Evolutionary conservation across 2,329 filamentous ascomycete species (phyloP), one percentile per base, ranked within the genome.

Genomic region (Leptodontidium sp.): DNA sequence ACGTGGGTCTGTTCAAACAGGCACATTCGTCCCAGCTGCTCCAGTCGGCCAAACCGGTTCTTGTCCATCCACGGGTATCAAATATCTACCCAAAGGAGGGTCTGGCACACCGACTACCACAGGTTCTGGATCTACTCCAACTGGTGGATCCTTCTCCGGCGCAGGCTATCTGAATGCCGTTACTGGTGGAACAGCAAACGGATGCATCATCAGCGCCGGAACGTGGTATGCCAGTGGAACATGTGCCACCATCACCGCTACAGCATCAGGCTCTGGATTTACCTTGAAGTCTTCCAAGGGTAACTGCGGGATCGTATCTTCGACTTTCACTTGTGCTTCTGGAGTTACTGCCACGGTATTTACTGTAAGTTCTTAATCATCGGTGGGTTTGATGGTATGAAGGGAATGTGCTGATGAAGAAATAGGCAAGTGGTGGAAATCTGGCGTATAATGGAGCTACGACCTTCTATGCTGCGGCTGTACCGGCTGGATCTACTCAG

Each of bases 141-240:
- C 72, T 38, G 79, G 77, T 5, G 81, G 75, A 1, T 71, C 75
- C 35, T 80, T 81, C 64, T 78, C 81, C n/a, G 89, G 89, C 1
- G 84, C 81, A 40, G 90, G 90, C 0, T 86, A 85, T 72, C 77
- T 92, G 50, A 85, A 89, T 65, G 88, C 90, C 2, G 75, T 83
- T 32, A 81, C 82, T 4, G 24, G 32, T 12, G 78, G 80, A 21
- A 84, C 85, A n/a, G 77, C 81, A 59, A 83, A 82, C 8, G 90
- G 91, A n/a, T 93, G 90, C 73, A 83, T 93, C 68, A 93, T 92
- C 76, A 85, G 85, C 66, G 82, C 80, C 11, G 91, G 91, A 0
- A 87, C 85, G 0, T 93, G 90, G 91, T 93, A 90, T 75, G 84
- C 84, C 0, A 84, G 83, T 1, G 90, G 90, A 1, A 90, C 89